Evolutionary conservation across 2,329 filamentous ascomycete species (phyloP).

Genomic region (Lasiodiplodia hormozganensis): DNA sequence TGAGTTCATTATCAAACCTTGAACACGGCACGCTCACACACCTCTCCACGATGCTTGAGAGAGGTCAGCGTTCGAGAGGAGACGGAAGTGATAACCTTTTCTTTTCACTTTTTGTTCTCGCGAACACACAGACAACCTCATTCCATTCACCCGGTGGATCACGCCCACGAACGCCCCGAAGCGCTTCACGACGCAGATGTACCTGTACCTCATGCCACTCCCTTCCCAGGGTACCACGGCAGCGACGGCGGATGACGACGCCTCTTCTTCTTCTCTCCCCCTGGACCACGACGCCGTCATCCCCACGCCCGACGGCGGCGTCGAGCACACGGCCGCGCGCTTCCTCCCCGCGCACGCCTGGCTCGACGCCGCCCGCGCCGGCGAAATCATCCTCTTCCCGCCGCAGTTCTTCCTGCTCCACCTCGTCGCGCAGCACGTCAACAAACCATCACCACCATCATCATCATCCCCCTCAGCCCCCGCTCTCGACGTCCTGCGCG

Average conservation of each 20-base stretch:
- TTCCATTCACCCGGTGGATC: conserved; percentile 91
- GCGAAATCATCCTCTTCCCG: conserved; percentile 84
- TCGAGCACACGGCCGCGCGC: conserved; percentile 75
- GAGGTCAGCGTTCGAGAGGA: neutral
- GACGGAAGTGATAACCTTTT: neutral
- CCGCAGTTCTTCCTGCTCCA: conserved; percentile 81
- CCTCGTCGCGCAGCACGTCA: conserved; percentile 63
- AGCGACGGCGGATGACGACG: conserved; percentile 38
- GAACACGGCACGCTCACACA: neutral
- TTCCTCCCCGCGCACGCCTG: conserved; percentile 77
- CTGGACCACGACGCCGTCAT: conserved; percentile 61
- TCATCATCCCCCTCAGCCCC: conserved; percentile 39
- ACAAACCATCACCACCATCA: neutral
- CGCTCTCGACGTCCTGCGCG: conserved; percentile 49
- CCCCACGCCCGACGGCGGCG: conserved; percentile 73
- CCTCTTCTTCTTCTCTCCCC: conserved; percentile 32
- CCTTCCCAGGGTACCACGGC: conserved; percentile 29
- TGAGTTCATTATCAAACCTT: conserved; percentile 44
- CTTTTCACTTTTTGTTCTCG: no score
- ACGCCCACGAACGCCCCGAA: conserved; percentile 76
- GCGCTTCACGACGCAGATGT: conserved; percentile 96
- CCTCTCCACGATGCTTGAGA: neutral
- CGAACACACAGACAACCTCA: conserved; percentile 61
- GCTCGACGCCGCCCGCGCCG: conserved; percentile 67
- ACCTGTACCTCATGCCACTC: conserved; percentile 82